phyloP scores from a whole-genome alignment of 2,329 filamentous ascomycete species.

The Nemania sp. region DNA sequence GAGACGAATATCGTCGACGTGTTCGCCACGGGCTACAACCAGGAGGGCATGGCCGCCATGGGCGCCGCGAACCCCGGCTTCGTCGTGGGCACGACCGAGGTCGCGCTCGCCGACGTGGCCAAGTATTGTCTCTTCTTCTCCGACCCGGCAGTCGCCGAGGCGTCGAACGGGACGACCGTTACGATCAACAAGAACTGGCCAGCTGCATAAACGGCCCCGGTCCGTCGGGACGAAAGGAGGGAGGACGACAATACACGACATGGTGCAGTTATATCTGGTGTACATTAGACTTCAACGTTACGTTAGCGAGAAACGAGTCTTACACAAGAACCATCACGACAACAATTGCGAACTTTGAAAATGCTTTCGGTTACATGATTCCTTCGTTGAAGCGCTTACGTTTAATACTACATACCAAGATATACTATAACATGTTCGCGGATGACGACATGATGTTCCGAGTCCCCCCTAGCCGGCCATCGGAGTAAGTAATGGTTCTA shows the following conservation, averaged over 20 bases:
- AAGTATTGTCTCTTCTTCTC: constrained; percentile 39
- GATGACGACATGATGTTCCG: no score
- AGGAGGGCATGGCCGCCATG: constrained; percentile 37
- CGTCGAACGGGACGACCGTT: constrained; percentile 32
- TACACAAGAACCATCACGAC: no score
- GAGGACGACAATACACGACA: neutral
- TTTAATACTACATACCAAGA: no score
- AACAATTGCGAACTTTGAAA: no score
- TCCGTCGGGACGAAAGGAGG: neutral
- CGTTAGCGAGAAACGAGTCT: no score
- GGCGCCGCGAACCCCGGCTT: constrained; percentile 38
- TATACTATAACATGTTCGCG: no score
- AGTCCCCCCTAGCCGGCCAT: no score
- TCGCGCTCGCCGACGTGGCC: constrained; percentile 45
- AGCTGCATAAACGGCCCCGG: neutral
- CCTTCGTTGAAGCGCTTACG: no score
- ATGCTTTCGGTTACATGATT: no score
- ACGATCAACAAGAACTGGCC: constrained; percentile 37
- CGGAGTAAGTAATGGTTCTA: no score
- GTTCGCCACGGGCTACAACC: constrained; percentile 44
- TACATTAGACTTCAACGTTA: neutral
- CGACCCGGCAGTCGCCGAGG: constrained; percentile 29
- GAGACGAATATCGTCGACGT: constrained; percentile 57
- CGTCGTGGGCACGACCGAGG: constrained; percentile 33
- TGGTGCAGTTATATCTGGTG: neutral